phyloP scores from a whole-genome alignment of 441 rosid species.

The Bocquillonia castaneifolia region DNA sequence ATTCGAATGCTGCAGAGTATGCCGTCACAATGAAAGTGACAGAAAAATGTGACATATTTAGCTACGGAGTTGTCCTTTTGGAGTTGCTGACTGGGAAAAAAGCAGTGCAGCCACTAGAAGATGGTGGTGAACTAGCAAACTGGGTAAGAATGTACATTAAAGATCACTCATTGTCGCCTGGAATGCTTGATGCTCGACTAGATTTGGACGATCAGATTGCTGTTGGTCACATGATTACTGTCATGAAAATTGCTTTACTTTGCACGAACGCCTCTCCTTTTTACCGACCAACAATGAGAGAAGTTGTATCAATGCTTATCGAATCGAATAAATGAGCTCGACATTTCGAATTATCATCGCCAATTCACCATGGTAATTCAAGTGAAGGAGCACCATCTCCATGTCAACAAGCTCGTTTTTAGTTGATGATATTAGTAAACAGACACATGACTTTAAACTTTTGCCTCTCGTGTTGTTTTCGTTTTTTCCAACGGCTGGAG shows the following conservation, averaged over 20 bases:
- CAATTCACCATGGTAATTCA: constrained; percentile 25
- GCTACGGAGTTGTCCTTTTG: constrained; percentile 73
- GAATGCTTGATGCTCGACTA: constrained; percentile 56
- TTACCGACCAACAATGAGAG: constrained; percentile 80
- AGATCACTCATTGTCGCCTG: constrained; percentile 43
- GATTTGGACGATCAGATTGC: constrained; percentile 44
- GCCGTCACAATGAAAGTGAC: constrained; percentile 94
- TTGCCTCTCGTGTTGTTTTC: no score
- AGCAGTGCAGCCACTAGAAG: constrained; percentile 82
- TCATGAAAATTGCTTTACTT: constrained; percentile 65
- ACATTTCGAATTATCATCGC: constrained; percentile 34
- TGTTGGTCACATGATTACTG: constrained; percentile 60
- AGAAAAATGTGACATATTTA: constrained; percentile 69
- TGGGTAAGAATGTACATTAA: constrained; percentile 69
- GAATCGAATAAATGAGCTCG: constrained; percentile 51
- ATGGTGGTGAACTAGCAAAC: constrained; percentile 81
- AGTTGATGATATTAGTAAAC: no score
- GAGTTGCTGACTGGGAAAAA: constrained; percentile 70
- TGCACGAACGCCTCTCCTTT: constrained; percentile 73
- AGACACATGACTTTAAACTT: no score
- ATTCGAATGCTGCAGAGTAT: constrained; percentile 54
- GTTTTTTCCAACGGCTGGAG: no score
- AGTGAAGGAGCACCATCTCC: constrained; percentile 30
- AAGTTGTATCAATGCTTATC: constrained; percentile 68
- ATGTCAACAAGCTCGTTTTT: constrained; percentile 29